A percentile compares a stretch with the other conserved stretches of the same genome.
phyloP scores from a whole-genome alignment of 257 asterid species.

The Nicotiana otophora region DNA sequence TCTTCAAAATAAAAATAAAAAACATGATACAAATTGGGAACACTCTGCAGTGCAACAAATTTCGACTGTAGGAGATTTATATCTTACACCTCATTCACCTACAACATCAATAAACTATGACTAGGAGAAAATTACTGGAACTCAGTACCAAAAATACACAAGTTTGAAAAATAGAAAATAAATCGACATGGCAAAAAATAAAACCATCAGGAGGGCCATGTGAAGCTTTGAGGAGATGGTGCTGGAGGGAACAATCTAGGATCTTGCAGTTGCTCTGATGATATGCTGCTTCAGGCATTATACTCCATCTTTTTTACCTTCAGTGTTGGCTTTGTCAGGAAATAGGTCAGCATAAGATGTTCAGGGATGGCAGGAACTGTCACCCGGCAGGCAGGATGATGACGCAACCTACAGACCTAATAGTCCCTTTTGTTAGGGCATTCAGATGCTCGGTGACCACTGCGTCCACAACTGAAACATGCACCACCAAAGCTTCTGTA shows the following conservation, averaged over 20 bases:
- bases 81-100: background rate
- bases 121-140: background rate
- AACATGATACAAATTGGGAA: background rate
- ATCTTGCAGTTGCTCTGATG: background rate
- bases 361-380: constrained; percentile 8
- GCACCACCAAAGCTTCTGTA: constrained; percentile 71
- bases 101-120: background rate
- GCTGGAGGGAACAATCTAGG: background rate
- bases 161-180: background rate
- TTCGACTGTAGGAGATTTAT: background rate
- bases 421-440: constrained; percentile 67
- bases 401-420: constrained; percentile 16
- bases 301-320: background rate
- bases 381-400: constrained; percentile 13
- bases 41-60: background rate
- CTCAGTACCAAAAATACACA: background rate
- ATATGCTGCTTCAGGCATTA: background rate
- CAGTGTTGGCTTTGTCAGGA: constrained; percentile 9
- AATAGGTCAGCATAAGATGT: background rate
- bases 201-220: background rate
- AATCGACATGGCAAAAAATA: background rate
- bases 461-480: constrained; percentile 78
- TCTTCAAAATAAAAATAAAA: background rate
- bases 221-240: background rate
- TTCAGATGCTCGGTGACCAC: constrained; percentile 89